phyloP scores from a whole-genome alignment of 2,329 filamentous ascomycete genomes.

The Neonectria neomacrospora region DNA sequence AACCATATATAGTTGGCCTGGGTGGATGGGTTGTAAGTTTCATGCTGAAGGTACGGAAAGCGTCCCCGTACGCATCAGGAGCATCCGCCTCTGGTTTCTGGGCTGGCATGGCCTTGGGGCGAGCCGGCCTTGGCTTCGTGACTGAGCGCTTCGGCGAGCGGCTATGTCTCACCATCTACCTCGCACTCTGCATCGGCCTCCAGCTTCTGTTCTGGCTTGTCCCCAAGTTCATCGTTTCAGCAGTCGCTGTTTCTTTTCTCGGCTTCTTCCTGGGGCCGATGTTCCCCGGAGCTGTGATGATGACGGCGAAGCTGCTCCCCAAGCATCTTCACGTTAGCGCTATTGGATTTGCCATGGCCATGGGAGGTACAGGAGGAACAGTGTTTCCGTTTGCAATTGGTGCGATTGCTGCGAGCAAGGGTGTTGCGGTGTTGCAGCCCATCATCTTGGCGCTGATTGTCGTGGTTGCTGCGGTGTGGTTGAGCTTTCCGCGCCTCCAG shows the following conservation, averaged over 20 bases:
- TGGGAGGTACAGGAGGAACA: conserved; percentile 76
- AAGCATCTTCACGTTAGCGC: conserved; percentile 75
- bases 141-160: conserved; percentile 76
- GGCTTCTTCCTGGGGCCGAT: conserved; percentile 81
- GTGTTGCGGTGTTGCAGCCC: conserved; percentile 62
- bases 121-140: conserved; percentile 75
- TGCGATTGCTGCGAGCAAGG: conserved; percentile 65
- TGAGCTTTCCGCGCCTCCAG: conserved; percentile 50
- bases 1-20: conserved; percentile 61
- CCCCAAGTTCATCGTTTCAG: conserved; percentile 66
- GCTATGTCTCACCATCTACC: conserved; percentile 67
- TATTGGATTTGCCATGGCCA: conserved; percentile 79
- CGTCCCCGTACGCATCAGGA: conserved; percentile 73
- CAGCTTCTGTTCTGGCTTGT: conserved; percentile 70
- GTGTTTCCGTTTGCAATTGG: conserved; percentile 71
- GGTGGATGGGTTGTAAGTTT: conserved; percentile 85
- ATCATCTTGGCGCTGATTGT: conserved; percentile 58
- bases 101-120: conserved; percentile 78
- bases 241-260: conserved; percentile 73
- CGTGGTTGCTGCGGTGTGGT: conserved; percentile 49
- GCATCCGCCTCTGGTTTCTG: conserved; percentile 81
- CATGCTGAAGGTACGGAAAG: conserved; percentile 77
- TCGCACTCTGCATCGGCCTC: conserved; percentile 67
- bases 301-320: conserved; percentile 76
- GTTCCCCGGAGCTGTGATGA: conserved; percentile 78